A percentile compares a stretch with the other conserved stretches of the same genome.
Conservation (phyloP, 1,284 basidiomycete genomes). For the Rhodotorula sp. region DNA sequence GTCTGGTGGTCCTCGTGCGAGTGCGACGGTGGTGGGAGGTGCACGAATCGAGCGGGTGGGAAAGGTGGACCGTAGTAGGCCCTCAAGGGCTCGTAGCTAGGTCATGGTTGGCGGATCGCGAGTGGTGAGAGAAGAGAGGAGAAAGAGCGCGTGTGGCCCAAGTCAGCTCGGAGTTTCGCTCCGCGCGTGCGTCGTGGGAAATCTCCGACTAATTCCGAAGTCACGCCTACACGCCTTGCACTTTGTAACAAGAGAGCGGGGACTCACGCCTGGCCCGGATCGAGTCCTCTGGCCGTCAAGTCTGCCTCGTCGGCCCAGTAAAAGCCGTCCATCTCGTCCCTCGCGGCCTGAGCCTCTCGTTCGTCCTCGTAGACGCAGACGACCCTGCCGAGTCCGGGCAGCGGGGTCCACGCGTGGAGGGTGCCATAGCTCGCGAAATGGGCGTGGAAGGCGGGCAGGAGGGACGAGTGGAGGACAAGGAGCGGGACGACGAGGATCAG, state of each 20-base stretch:
- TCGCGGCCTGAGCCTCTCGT: slow-evolving; percentile 42
- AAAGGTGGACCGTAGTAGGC: slow-evolving; percentile 78
- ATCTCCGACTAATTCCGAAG: no score
- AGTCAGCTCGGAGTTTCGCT: background rate
- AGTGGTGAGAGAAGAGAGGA: slow-evolving; percentile 8
- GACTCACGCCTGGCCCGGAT: background rate
- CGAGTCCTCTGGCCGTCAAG: background rate
- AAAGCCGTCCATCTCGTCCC: slow-evolving; percentile 48
- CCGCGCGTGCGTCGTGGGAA: background rate
- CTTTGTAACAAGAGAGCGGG: background rate
- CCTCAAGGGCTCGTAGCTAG: slow-evolving; percentile 58
- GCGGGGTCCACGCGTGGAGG: slow-evolving; percentile 80
- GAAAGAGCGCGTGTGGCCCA: background rate
- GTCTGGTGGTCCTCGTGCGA: background rate
- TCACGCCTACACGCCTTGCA: background rate
- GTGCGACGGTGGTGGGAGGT: background rate
- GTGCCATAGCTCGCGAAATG: slow-evolving; percentile 59
- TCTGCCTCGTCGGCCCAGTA: slow-evolving; percentile 59
- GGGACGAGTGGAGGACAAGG: slow-evolving; percentile 19
- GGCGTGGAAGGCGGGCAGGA: slow-evolving; percentile 33
- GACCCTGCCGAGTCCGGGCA: slow-evolving; percentile 74
- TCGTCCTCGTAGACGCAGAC: slow-evolving; percentile 72
- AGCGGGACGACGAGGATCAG: slow-evolving; percentile 33
- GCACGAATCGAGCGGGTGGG: slow-evolving; percentile 41
- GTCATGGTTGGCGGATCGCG: background rate